Conservation (phyloP, 2,329 filamentous ascomycete species). For the Cladosporium sp. region DNA sequence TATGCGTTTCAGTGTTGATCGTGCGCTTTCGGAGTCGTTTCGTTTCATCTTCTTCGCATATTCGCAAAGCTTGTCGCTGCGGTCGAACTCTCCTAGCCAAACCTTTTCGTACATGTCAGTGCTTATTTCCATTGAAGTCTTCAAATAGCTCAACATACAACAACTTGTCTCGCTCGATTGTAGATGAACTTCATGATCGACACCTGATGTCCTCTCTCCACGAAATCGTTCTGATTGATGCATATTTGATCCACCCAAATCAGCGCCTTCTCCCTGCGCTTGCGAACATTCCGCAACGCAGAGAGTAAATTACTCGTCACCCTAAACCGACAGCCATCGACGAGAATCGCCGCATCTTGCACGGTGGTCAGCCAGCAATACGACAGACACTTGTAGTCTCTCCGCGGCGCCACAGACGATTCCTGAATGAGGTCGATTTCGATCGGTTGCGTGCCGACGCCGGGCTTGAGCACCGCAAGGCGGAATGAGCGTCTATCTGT, state of each 20-base stretch:
- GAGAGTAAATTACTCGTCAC: constrained; percentile 28
- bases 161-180: constrained; percentile 16
- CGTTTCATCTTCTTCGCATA: constrained; percentile 25
- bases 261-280: constrained; percentile 23
- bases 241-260: constrained; percentile 27
- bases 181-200: constrained; percentile 35
- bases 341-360: constrained; percentile 23
- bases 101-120: constrained; percentile 1
- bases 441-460: constrained; percentile 18
- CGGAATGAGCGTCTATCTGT: constrained; percentile 28
- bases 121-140: neutral
- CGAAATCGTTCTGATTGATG: constrained; percentile 32
- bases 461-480: constrained; percentile 22
- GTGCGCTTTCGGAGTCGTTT: constrained; percentile 17
- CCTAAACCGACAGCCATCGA: constrained; percentile 26
- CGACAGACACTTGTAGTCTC: constrained; percentile 24
- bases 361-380: constrained; percentile 28
- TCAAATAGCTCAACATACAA: neutral
- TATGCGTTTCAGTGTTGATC: constrained; percentile 19
- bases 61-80: constrained; percentile 24
- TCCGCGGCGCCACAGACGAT: constrained; percentile 19
- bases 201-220: constrained; percentile 32
- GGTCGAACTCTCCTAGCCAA: constrained; percentile 28
- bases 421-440: constrained; percentile 24
- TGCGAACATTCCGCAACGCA: constrained; percentile 23